Conservation (phyloP, 1,139 yeast genomes). For the Yamadazyma dushanensis region DNA sequence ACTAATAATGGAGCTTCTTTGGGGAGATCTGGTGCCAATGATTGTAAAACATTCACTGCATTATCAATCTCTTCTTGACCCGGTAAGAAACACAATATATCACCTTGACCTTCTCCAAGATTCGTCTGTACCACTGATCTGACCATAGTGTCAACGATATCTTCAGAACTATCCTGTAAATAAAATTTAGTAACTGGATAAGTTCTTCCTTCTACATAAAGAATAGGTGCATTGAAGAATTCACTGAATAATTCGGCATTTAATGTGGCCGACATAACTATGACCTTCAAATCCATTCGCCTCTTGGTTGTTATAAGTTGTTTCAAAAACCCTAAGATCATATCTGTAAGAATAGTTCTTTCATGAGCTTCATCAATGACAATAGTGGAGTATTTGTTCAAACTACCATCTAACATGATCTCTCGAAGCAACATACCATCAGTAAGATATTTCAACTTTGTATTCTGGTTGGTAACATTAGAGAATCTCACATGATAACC, state of each 20-base stretch:
- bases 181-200: conserved; percentile 78
- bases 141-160: conserved; percentile 77
- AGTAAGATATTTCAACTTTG: conserved; percentile 81
- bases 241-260: conserved; percentile 87
- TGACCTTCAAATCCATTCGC: conserved; percentile 58
- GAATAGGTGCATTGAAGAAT: conserved; percentile 79
- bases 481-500: conserved; percentile 92
- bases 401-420: conserved; percentile 69
- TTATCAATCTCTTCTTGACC: conserved; percentile 98
- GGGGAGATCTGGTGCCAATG: conserved; percentile 65
- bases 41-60: conserved; percentile 62
- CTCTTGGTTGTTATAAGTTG: conserved; percentile 48
- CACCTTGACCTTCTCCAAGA: conserved; percentile 79
- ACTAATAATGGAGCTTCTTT: conserved; percentile 73
- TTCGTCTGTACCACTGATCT: conserved; percentile 78
- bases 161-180: conserved; percentile 59
- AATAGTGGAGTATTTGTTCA: conserved; percentile 71
- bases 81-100: conserved; percentile 83
- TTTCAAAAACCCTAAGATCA: conserved; percentile 84
- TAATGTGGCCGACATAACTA: conserved; percentile 92
- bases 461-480: conserved; percentile 38
- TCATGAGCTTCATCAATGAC: conserved; percentile 97
- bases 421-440: conserved; percentile 98
- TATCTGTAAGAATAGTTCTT: conserved; percentile 87
- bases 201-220: conserved; percentile 87